These are phyloP conservation scores for Corymbia calophylla DNA, from an alignment of 441 rosid genomes.

Conservation along the genomic window DNA sequence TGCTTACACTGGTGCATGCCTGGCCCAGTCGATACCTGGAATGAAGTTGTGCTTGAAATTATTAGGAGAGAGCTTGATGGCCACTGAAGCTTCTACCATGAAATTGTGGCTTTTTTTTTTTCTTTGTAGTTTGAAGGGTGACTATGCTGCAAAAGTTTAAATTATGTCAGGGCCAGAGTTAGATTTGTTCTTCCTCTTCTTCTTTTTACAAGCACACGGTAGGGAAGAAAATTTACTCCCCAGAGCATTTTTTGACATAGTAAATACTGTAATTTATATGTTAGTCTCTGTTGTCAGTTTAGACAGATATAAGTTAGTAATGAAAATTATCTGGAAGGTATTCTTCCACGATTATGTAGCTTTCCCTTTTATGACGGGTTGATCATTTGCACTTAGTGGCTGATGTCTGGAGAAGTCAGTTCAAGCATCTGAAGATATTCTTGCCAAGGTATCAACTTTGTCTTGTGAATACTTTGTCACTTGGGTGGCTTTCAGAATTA, in stretches of 20 bases:
- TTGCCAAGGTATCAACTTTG: background rate
- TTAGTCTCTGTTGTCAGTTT: background rate
- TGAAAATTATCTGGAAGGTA: background rate
- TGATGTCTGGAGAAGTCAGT: background rate
- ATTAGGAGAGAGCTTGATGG: constrained; percentile 59
- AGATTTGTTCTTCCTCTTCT: background rate
- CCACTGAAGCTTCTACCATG: background rate
- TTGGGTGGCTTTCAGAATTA: background rate
- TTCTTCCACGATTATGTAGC: background rate
- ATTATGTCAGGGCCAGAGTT: background rate
- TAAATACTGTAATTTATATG: background rate
- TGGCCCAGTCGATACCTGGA: constrained; percentile 94
- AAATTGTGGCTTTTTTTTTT: background rate
- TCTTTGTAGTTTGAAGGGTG: background rate
- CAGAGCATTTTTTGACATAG: background rate
- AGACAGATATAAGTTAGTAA: background rate
- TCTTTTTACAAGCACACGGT: background rate
- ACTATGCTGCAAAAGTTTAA: background rate
- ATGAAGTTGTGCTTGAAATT: constrained; percentile 73
- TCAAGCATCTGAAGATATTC: background rate
- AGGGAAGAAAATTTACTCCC: background rate
- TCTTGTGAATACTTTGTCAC: background rate
- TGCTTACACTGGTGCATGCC: constrained; percentile 99
- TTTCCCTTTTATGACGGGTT: background rate
- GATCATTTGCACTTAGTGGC: background rate